Conservation (phyloP, 2,329 filamentous ascomycete genomes). For the Biscogniauxia mediterranea region DNA sequence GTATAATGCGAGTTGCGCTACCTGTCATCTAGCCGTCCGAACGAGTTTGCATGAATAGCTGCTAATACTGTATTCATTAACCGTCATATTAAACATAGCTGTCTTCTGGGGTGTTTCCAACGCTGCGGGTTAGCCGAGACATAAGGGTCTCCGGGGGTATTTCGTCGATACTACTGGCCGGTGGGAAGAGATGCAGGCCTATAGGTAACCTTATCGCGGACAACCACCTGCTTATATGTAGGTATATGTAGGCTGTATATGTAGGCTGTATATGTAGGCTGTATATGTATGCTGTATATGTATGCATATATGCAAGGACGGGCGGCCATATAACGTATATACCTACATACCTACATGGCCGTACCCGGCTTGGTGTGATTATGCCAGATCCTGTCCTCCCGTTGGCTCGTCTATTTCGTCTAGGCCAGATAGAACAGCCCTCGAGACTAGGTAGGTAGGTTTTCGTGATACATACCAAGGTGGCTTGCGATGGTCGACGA, state of each 20-base stretch:
- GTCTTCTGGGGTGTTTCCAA: neutral
- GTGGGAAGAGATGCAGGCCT: neutral
- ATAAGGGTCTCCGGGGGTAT: neutral
- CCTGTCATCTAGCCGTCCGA: neutral
- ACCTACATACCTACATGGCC: neutral
- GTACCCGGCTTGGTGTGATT: neutral
- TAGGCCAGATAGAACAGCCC: neutral
- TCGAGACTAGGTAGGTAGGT: neutral
- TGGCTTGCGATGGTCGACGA: neutral
- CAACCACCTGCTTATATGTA: neutral
- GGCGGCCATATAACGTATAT: slow-evolving; percentile 1
- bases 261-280: neutral
- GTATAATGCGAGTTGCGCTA: neutral
- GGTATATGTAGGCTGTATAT: neutral
- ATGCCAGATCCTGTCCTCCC: slow-evolving; percentile 13
- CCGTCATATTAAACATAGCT: neutral
- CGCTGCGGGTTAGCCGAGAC: neutral
- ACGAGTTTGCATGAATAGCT: neutral
- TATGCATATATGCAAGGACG: neutral
- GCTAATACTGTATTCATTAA: neutral
- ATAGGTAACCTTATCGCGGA: neutral
- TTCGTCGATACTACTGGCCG: neutral
- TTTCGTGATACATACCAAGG: neutral
- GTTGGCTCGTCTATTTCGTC: slow-evolving; percentile 7
- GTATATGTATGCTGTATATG: neutral